Conservation (phyloP, 345 rosid species). For the Schrenkiella parvula region DNA sequence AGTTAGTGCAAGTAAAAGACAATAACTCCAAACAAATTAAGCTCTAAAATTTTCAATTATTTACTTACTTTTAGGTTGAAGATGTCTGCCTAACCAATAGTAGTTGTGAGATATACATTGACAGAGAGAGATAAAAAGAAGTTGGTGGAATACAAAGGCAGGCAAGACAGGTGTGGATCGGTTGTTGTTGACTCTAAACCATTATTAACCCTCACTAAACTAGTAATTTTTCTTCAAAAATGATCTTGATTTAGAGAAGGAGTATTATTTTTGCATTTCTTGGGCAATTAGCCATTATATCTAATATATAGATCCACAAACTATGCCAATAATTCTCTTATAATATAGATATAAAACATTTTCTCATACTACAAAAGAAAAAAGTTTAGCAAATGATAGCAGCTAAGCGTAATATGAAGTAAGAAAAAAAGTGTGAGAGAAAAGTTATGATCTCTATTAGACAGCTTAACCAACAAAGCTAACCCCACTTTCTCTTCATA, state of each 20-base stretch:
- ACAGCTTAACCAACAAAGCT: constrained; percentile 37
- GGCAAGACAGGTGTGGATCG: constrained; percentile 26
- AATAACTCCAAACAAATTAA: constrained; percentile 7
- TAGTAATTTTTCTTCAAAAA: no score
- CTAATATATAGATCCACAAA: background rate
- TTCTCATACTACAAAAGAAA: background rate
- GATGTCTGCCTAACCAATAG: constrained; percentile 23
- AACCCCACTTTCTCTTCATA: constrained; percentile 26
- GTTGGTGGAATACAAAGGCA: constrained; percentile 19
- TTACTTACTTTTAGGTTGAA: constrained; percentile 20
- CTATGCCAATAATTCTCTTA: background rate
- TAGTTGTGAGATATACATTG: constrained; percentile 1
- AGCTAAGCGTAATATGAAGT: background rate
- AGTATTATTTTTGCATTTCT: constrained; percentile 8
- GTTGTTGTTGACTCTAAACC: constrained; percentile 13
- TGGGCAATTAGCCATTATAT: background rate
- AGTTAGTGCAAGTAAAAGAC: background rate
- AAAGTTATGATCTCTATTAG: constrained; percentile 11
- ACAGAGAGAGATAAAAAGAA: background rate
- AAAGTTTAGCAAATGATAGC: background rate
- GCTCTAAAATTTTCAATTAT: constrained; percentile 8
- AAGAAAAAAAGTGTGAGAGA: background rate
- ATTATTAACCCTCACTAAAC: background rate
- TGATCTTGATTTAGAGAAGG: no score
- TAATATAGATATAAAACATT: background rate